Evolutionary conservation across 306 rosid genomes (phyloP), one percentile per base, ranked within the genome.

Genomic region (Mucuna pruriens): DNA sequence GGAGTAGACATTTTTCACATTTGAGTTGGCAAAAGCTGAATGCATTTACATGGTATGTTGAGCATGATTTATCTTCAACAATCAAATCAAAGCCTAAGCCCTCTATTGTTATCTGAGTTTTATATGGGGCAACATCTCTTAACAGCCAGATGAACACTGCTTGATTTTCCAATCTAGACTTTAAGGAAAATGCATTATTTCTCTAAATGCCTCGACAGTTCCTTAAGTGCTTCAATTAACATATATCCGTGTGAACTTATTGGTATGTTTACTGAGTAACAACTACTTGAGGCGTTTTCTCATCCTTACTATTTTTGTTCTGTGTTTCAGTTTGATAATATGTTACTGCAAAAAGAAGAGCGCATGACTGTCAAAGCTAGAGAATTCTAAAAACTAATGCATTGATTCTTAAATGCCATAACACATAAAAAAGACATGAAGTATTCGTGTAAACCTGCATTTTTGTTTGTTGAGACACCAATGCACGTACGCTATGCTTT

Each of bases 241-340:
- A n/a, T n/a, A n/a, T n/a, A n/a, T n/a, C n/a, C n/a, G n/a, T n/a
- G n/a, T n/a, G n/a, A 68, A 60, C 29, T 2, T 75, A 25, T 68
- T 42, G 25, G 55, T 45, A 66, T 67, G 82, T 33, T 82, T 3
- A 8, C 51, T 36, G 46, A 74, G 34, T 51, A 13, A 42, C 17
- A 31, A 60, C 22, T 75, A 52, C 71, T 39, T 75, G 42, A 66
- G 62, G 42, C 48, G 72, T 68, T 65, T 77, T n/a, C 31, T 46
- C 57, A 40, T 64, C 63, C 46, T 57, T 26, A 36, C 19, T 68
- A 22, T 4, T 38, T 36, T 52, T 54, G 66, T 48, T 15, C 57
- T 33, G 48, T 61, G 42, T 49, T 78, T 49, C 15, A 67, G 9
- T 52, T 54, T 55, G 66, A 39, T 68, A 33, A 23, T 55, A 9